Percentiles rank a stretch among this genome's conserved stretches.
These are phyloP conservation scores for Botrytis elliptica DNA, from an alignment of 2,329 filamentous ascomycete genomes.

Conservation along the genomic window DNA sequence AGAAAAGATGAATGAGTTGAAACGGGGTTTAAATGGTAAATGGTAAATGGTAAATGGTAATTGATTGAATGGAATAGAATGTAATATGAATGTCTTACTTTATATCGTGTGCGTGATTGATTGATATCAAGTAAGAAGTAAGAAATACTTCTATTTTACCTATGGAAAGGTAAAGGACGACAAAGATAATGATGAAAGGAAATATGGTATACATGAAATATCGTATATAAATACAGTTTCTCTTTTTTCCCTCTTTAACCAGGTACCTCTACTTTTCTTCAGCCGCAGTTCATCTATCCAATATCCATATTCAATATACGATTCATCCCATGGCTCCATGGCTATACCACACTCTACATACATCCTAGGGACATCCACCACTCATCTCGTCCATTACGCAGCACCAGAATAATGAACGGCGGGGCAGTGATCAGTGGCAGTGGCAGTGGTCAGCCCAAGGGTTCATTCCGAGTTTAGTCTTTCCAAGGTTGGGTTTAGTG, in stretches of 20 bases:
- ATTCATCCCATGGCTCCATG: too few species aligned
- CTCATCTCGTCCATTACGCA: neutral
- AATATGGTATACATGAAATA: neutral
- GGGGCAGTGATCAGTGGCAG: slow-evolving; percentile 1
- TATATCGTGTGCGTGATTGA: neutral
- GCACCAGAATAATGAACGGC: slow-evolving; percentile 3
- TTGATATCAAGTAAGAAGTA: neutral
- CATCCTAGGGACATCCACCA: neutral
- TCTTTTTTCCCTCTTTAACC: neutral
- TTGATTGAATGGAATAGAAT: neutral
- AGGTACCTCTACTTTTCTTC: neutral
- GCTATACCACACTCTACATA: too few species aligned
- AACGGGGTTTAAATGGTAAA: neutral
- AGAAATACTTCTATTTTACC: too few species aligned
- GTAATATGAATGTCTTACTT: neutral
- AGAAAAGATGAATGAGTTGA: neutral
- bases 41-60: neutral
- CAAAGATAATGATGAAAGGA: neutral
- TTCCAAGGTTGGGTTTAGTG: neutral
- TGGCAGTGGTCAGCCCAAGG: slow-evolving; percentile 1
- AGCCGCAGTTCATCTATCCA: slow-evolving; percentile 2
- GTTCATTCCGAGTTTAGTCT: neutral
- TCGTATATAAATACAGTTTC: neutral
- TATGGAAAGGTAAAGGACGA: neutral
- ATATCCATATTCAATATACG: too few species aligned